Evolutionary conservation across 495 filamentous ascomycete genomes (phyloP).

Genomic region (Penicillium bialowiezense): DNA sequence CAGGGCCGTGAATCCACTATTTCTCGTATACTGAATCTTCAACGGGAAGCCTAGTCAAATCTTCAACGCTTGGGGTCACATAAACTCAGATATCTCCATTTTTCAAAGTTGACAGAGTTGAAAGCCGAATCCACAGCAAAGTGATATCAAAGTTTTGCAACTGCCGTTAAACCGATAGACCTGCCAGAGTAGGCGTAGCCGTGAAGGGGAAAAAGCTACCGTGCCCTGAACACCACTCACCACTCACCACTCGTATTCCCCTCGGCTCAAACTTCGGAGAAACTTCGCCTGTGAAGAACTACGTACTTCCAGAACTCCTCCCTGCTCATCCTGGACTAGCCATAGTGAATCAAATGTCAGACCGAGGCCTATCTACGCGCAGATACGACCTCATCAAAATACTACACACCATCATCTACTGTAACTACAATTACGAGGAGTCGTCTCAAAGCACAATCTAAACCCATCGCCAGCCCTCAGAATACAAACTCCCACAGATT

Average conservation of each 20-base stretch:
- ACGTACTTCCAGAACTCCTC: too few species aligned
- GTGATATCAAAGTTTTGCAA: too few species aligned
- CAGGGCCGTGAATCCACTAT: background rate
- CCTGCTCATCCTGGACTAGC: background rate
- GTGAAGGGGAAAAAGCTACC: too few species aligned
- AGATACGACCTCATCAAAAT: constrained; percentile 1
- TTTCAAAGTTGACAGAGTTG: too few species aligned
- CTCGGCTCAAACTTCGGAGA: constrained; percentile 6
- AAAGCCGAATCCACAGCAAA: too few species aligned
- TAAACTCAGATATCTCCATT: background rate
- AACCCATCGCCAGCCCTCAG: background rate
- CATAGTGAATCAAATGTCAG: background rate
- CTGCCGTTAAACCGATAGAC: background rate
- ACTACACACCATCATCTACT: background rate
- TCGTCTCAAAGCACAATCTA: too few species aligned
- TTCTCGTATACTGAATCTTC: background rate
- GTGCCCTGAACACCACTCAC: too few species aligned
- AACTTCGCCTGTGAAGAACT: constrained; percentile 1
- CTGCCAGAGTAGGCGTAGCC: background rate
- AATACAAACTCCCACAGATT: background rate
- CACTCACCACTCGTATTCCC: too few species aligned
- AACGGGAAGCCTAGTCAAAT: too few species aligned
- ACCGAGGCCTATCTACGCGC: background rate
- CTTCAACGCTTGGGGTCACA: background rate
- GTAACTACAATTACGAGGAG: too few species aligned